phyloP scores from a whole-genome alignment of 1,284 basidiomycete genomes.

The Irpex rosettiformis region DNA sequence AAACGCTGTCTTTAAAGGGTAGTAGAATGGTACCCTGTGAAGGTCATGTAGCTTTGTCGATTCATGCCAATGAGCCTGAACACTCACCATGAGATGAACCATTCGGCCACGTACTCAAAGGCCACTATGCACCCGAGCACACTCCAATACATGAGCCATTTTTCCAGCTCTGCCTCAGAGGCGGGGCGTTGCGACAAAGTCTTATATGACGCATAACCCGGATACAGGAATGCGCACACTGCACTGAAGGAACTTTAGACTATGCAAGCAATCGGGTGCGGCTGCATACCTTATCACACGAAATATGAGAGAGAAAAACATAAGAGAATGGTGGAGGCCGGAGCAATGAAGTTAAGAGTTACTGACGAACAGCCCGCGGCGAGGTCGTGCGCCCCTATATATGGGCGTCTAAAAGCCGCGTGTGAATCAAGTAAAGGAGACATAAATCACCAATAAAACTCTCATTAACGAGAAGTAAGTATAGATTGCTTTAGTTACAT shows the following conservation, averaged over 20 bases:
- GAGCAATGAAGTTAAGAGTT: background rate
- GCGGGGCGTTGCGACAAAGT: constrained; percentile 75
- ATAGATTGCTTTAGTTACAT: too few relatives aligned
- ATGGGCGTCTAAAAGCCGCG: background rate
- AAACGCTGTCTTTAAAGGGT: constrained; percentile 78
- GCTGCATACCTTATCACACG: constrained; percentile 25
- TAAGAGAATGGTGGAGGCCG: constrained; percentile 10
- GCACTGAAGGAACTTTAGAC: constrained; percentile 39
- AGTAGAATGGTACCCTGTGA: constrained; percentile 84
- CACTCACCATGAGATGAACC: constrained; percentile 76
- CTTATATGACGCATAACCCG: constrained; percentile 86
- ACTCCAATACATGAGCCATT: constrained; percentile 91
- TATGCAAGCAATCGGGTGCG: background rate
- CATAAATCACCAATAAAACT: too few relatives aligned
- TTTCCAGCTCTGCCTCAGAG: constrained; percentile 73
- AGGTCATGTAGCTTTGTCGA: background rate
- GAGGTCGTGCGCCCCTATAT: background rate
- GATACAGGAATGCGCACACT: constrained; percentile 74
- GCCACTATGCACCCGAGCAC: constrained; percentile 76
- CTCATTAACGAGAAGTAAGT: too few relatives aligned
- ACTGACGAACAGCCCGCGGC: background rate
- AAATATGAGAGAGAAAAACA: constrained; percentile 30
- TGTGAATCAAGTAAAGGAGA: too few relatives aligned
- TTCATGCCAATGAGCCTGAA: constrained; percentile 1
- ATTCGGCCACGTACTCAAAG: constrained; percentile 76